Base-by-base conservation (phyloP, 345 rosid species). In the Angophora floribunda region DNA sequence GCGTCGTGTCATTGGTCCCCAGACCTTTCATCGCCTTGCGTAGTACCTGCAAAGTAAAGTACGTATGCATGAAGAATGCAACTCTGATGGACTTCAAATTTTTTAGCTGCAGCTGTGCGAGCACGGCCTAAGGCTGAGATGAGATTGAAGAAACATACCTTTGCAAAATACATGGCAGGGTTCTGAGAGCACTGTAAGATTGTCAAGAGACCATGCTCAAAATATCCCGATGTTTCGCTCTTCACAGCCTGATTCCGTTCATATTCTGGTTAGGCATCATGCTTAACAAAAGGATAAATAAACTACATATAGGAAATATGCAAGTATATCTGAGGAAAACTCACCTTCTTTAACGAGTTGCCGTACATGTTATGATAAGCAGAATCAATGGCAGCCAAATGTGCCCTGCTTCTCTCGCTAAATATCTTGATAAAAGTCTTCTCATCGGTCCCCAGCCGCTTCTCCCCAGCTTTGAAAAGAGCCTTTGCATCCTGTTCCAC, bases 371-470 rank as follows among this genome's bases (percentile, higher is more conserved):
- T 87, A 59, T 88, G 89, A 87, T 96, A 95, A 87, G 94, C 90
- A 70, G 86, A 9, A 89, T 57, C 84, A 59, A 95, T 92, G 65
- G 93, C 93, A 85, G 92, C 95, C 90, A 96, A 88, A 80, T 96
- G 98, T 41, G 95, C 94, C 65, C 92, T 89, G 89, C 97, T 96
- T 87, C 96, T 93, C 91, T 90, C 93, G 13, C 94, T 89, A 86
- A 95, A 96, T 87, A 92, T 89, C 61, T 49, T 87, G 87, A 96
- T 92, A 87, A 96, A 95, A 30, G 93, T 93, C 75, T 91, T 92
- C 93, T 96, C 98, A 90, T 96, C 98, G n/a, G 98, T 95, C 87
- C 97, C 98, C 17, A 89, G 85, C 89, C 57, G 93, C 93, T 88
- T 95, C 91, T 95, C 98, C 82, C 98, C 96, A 8, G 96, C 97